Evolutionary conservation across 202 grass and related monocot genomes (phyloP), one percentile per base, ranked within the genome.

Genomic region (Miscanthus sacchariflorus): DNA sequence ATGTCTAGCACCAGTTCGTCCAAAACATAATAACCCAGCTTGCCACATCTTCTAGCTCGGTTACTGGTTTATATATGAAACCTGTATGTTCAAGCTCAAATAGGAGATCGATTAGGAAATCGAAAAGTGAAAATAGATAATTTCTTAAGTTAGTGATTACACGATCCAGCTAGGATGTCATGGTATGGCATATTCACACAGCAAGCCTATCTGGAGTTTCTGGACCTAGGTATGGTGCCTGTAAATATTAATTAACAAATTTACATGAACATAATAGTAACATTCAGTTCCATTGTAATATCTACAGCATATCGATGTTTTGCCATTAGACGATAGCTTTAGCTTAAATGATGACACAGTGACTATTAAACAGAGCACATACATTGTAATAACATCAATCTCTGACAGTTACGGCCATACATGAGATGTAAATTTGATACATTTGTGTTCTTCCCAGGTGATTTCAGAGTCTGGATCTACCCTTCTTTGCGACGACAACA

Each of bases 371-470:
- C 45, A 48, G 45, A 48, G 11, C 45, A 48, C 45, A 48, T 48
- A 48, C 45, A 48, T 48, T 48, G 45, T 48, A 48, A 48, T 4
- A 8, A 4, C 52, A 56, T 56, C 17, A 2, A 48, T 21, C 17
- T 17, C 13, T 18, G 15, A 56, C 18, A 56, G 15, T 56, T 19
- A 56, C 5, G 18, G 5, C 15, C 23, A 21, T 58, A 90, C 83
- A 45, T 79, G 80, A 30, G 78, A 78, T 61, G 89, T 87, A 36
- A 87, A 87, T 56, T 78, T 82, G 83, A 89, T 86, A 25, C 67
- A 83, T 50, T 86, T 89, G 78, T 92, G 83, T 76, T 92, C 86
- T 54, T 59, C 68, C 86, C 86, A 91, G 24, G 86, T 89, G 43
- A 86, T 74, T 30, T 85, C 87, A 45, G 43, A 45, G 43, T 45